Evolutionary conservation across 352 stramenopile species (phyloP).

Genomic region (Pythium vanterpoolii): DNA sequence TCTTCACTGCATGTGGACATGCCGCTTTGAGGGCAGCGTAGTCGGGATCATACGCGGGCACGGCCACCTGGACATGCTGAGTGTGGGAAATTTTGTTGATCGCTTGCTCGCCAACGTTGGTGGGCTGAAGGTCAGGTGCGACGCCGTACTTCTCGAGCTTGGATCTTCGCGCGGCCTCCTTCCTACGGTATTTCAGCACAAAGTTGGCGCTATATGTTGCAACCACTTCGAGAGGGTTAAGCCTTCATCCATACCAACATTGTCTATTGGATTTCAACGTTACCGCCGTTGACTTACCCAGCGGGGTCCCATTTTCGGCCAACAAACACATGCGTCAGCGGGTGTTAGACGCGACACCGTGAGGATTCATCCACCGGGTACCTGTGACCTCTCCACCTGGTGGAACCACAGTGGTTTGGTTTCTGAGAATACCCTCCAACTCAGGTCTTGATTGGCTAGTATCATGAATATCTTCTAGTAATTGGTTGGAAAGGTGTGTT

Average conservation of each 20-base stretch:
- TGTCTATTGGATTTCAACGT: not conserved
- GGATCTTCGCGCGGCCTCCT: constrained; percentile 54
- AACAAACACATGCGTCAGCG: not conserved
- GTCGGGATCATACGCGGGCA: constrained; percentile 30
- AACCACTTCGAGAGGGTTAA: too few species aligned
- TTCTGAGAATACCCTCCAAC: not conserved
- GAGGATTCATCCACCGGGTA: too few species aligned
- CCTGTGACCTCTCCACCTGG: too few species aligned
- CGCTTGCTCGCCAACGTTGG: not conserved
- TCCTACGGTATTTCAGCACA: constrained; percentile 58
- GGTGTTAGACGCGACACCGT: constrained; percentile 2
- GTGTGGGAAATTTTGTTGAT: too few species aligned
- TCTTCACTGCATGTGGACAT: not conserved
- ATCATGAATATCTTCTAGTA: not conserved
- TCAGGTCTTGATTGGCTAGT: constrained; percentile 1
- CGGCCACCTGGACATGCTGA: too few species aligned
- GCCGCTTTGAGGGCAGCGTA: constrained; percentile 31
- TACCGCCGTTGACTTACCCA: not conserved
- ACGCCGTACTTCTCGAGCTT: constrained; percentile 80
- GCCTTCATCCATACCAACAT: too few species aligned
- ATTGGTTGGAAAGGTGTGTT: constrained; percentile 19
- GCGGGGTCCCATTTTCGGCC: not conserved
- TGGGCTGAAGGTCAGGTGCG: constrained; percentile 33
- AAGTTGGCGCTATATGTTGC: constrained; percentile 50
- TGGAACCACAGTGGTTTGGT: not conserved